phyloP scores from a whole-genome alignment of 371 early-diverging fungal genomes.

The Apophysomyces trapeziformis region DNA sequence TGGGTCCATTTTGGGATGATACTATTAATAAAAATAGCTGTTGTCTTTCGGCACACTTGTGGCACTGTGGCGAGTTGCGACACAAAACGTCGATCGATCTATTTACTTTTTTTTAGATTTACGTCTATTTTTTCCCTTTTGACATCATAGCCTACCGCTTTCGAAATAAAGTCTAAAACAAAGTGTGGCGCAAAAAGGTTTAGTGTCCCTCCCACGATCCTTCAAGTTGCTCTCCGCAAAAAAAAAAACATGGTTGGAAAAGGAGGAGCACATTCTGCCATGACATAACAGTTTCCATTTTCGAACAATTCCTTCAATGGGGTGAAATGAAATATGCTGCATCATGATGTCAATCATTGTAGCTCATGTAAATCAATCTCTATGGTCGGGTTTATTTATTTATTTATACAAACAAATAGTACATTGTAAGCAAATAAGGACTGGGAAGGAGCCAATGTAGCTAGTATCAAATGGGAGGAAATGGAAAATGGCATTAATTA shows the following conservation, averaged over 20 bases:
- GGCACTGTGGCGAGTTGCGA: constrained; percentile 4
- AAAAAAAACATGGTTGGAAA: too few relatives aligned
- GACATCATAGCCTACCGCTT: background rate
- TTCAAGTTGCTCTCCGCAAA: too few relatives aligned
- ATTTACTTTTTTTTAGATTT: background rate
- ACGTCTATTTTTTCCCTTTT: background rate
- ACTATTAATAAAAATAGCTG: constrained; percentile 4
- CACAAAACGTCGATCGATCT: background rate
- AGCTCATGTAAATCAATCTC: background rate
- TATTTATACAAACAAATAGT: constrained; percentile 12
- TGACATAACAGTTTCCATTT: constrained; percentile 4
- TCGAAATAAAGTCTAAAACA: too few relatives aligned
- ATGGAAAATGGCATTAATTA: background rate
- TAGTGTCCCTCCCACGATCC: too few relatives aligned
- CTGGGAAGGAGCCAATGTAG: background rate
- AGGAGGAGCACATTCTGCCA: background rate
- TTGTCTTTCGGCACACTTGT: background rate
- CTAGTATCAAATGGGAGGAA: background rate
- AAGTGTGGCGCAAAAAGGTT: too few relatives aligned
- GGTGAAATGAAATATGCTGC: background rate
- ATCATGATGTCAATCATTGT: background rate
- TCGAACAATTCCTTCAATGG: background rate
- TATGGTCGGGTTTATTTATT: background rate
- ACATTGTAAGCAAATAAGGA: constrained; percentile 11
- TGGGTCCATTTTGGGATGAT: background rate